Base-by-base conservation (phyloP, 192 early-diverging fungal species). In the Geranomyces variabilis region DNA sequence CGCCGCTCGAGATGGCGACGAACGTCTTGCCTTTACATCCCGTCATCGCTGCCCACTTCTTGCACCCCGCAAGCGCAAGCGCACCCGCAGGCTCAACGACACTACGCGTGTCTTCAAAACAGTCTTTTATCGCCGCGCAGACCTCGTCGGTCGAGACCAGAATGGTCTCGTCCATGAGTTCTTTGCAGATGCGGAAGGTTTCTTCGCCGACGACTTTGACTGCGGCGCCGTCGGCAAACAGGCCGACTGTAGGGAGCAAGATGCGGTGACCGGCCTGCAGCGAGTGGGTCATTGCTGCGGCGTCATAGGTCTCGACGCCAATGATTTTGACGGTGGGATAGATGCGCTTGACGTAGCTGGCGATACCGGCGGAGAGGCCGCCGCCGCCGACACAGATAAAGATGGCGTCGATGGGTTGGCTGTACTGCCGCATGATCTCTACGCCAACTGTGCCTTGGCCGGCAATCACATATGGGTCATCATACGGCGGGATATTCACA, bases 381-480 rank as follows among this genome's bases (percentile, higher is more conserved):
- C 97, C 97, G 28, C 97, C 85, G 48, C 97, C 97, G 15, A 97
- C 90, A 36, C 91, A 91, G 10, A 93, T 86, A 76, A 96, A 99
- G 73, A 99, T 92, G 51, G 92, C 90, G 49, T 96, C 89, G 58
- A 96, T 92, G 41, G 90, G 80, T 12, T 83, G 63, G 56, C 81
- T 81, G 53, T 77, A 74, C 66, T 87, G 85, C 21, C 84, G 70
- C 44, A 83, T 44, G 26, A 87, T 75, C 82, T 99, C 96, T 66
- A 96, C 83, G 21, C 87, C 96, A 45, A 96, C 90, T 8, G 96
- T 99, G 41, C 96, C 97, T 81, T 99, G 97, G 3, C 97, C 97
- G n/a, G 97, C 97, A 78, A 98, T 98, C 22, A 99, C 96, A 74
- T 92, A 90, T 6, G 96, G 97, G 67, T 98, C 96, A 78, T 99